Percentiles rank a stretch among this genome's conserved stretches.
Conservation (phyloP, 495 filamentous ascomycete species). For the Daldinia concentrica region DNA sequence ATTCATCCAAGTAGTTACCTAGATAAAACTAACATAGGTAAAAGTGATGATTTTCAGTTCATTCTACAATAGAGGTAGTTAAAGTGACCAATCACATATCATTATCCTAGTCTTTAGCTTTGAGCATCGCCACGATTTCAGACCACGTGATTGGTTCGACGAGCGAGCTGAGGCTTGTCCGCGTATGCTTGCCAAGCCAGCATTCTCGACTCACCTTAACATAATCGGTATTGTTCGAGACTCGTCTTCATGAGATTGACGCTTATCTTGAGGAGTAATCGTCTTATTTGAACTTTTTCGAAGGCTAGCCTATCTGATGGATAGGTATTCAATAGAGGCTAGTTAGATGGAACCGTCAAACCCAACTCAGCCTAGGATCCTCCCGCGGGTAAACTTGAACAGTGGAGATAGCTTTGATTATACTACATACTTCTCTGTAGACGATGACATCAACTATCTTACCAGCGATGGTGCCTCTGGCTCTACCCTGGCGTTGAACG, state of each 20-base stretch:
- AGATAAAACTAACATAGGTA: background rate
- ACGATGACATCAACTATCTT: conserved; percentile 47
- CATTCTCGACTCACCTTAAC: conserved; percentile 14
- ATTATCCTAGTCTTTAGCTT: background rate
- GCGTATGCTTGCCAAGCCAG: conserved; percentile 17
- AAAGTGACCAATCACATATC: conserved; percentile 18
- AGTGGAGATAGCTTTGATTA: conserved; percentile 44
- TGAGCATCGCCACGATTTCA: conserved; percentile 23
- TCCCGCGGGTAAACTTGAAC: conserved; percentile 42
- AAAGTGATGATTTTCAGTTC: background rate
- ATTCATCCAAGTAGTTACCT: background rate
- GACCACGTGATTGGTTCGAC: conserved; percentile 19
- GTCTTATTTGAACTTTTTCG: background rate
- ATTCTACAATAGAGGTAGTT: background rate
- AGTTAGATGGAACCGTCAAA: conserved; percentile 38
- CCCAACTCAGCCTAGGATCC: conserved; percentile 27
- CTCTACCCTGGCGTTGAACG: conserved; percentile 23
- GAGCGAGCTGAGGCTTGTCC: conserved; percentile 25
- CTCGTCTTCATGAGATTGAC: background rate
- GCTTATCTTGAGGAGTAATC: background rate
- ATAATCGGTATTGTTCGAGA: conserved; percentile 1
- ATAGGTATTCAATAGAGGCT: background rate
- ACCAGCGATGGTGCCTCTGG: conserved; percentile 43
- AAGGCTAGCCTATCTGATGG: background rate
- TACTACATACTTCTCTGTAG: conserved; percentile 42